These are phyloP conservation scores for Mediolabrus comicus DNA, from an alignment of 108 stramenopile genomes.

Conservation along the genomic window DNA sequence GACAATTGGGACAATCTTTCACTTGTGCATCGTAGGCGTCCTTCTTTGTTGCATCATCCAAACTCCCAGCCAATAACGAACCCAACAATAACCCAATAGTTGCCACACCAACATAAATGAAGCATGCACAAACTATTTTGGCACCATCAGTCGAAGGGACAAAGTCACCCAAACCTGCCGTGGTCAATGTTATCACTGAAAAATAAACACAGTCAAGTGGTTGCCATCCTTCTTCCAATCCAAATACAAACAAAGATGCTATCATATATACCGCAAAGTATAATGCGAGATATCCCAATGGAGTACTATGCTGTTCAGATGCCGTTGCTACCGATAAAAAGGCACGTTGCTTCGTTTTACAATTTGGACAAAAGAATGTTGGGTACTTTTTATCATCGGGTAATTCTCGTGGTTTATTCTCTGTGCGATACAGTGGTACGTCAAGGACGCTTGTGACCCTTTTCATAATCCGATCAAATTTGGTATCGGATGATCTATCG, in stretches of 20 bases:
- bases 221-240: conserved; percentile 83
- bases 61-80: conserved; percentile 73
- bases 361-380: conserved; percentile 77
- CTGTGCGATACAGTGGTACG: conserved; percentile 32
- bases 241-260: conserved; percentile 81
- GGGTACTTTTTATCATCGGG: conserved; percentile 48
- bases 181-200: conserved; percentile 82
- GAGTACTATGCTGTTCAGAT: conserved; percentile 60
- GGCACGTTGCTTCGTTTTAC: conserved; percentile 75
- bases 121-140: conserved; percentile 84
- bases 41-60: conserved; percentile 69
- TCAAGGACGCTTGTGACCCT: conserved; percentile 48
- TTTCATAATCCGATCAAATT: conserved; percentile 68
- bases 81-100: conserved; percentile 90
- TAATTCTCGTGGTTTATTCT: conserved; percentile 19
- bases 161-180: conserved; percentile 84
- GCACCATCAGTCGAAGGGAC: conserved; percentile 77
- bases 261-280: conserved; percentile 77
- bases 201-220: conserved; percentile 88
- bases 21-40: conserved; percentile 60
- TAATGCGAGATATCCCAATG: conserved; percentile 71
- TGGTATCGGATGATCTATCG: conserved; percentile 74
- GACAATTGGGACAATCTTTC: conserved; percentile 77
- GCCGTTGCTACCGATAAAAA: conserved; percentile 80
- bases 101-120: conserved; percentile 89